Percentiles rank a stretch among this genome's conserved stretches.
Evolutionary conservation across 2,329 filamentous ascomycete species (phyloP).

Genomic region (Cladosporium sp.): DNA sequence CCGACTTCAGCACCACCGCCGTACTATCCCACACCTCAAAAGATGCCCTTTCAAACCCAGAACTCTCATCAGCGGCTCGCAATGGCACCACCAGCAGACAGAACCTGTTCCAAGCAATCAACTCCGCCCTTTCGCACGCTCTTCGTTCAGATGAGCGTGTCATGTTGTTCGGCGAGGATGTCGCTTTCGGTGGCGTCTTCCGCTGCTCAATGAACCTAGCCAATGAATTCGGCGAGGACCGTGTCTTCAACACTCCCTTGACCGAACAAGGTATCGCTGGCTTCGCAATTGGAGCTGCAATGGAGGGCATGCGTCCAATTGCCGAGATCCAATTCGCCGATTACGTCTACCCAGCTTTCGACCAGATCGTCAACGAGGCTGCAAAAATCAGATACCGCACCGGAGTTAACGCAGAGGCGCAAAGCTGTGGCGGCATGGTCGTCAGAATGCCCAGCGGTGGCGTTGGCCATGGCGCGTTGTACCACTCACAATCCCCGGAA

Average conservation of each 20-base stretch:
- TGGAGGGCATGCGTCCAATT: slow-evolving; percentile 87
- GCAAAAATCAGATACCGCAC: slow-evolving; percentile 83
- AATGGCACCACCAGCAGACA: slow-evolving; percentile 71
- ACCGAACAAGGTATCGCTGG: slow-evolving; percentile 93
- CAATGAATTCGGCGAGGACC: slow-evolving; percentile 80
- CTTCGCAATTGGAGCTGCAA: slow-evolving; percentile 86
- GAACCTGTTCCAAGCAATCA: slow-evolving; percentile 94
- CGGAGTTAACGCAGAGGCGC: slow-evolving; percentile 49
- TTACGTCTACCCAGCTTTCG: slow-evolving; percentile 90
- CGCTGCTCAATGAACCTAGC: slow-evolving; percentile 77
- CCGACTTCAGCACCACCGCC: slow-evolving; percentile 82
- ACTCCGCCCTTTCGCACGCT: slow-evolving; percentile 81
- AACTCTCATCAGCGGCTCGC: slow-evolving; percentile 58
- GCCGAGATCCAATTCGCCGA: slow-evolving; percentile 97
- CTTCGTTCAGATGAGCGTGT: slow-evolving; percentile 82
- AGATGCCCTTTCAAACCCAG: slow-evolving; percentile 68
- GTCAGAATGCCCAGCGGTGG: slow-evolving; percentile 88
- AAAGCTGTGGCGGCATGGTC: slow-evolving; percentile 71
- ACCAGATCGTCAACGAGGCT: slow-evolving; percentile 91
- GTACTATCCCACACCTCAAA: slow-evolving; percentile 80
- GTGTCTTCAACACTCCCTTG: slow-evolving; percentile 95
- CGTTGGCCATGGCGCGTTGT: slow-evolving; percentile 84
- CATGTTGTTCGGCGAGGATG: slow-evolving; percentile 92
- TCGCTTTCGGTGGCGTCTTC: slow-evolving; percentile 96
- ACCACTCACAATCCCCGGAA: slow-evolving; percentile 90